These are phyloP conservation scores for Smittium culicis DNA, from an alignment of 371 early-diverging fungal genomes.

Conservation along the genomic window DNA sequence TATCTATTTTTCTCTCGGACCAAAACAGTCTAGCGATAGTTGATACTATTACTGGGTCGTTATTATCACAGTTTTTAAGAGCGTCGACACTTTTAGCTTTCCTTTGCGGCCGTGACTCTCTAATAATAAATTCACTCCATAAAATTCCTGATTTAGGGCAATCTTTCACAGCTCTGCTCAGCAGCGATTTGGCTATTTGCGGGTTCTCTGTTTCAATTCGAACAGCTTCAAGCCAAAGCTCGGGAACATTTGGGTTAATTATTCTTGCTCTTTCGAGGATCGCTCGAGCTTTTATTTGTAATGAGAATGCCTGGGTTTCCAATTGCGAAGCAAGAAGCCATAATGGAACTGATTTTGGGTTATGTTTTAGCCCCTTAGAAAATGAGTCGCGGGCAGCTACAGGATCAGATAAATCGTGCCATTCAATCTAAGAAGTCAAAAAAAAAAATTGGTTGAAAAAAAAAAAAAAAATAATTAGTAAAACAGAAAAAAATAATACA, in stretches of 20 bases:
- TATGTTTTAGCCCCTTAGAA: constrained; percentile 58
- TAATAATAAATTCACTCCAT: constrained; percentile 77
- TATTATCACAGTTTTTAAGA: constrained; percentile 76
- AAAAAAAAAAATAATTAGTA: too few species aligned
- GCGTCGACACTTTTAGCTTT: constrained; percentile 83
- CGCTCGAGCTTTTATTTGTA: constrained; percentile 68
- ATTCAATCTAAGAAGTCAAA: too few species aligned
- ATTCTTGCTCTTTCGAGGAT: constrained; percentile 75
- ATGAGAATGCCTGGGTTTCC: constrained; percentile 51
- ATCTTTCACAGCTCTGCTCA: constrained; percentile 82
- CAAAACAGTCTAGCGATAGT: constrained; percentile 86
- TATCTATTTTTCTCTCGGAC: constrained; percentile 82
- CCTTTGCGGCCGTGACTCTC: constrained; percentile 77
- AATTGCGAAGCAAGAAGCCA: constrained; percentile 69
- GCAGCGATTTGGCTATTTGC: constrained; percentile 56
- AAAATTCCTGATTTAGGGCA: constrained; percentile 75
- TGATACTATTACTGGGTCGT: constrained; percentile 54
- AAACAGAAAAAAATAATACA: too few species aligned
- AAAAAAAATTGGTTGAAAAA: too few species aligned
- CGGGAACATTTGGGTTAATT: constrained; percentile 61
- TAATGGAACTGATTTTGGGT: constrained; percentile 59
- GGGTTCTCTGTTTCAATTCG: constrained; percentile 38
- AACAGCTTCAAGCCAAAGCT: constrained; percentile 80
- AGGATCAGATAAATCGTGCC: constrained; percentile 34
- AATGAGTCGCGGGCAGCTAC: constrained; percentile 62